phyloP scores from a whole-genome alignment of 2,329 filamentous ascomycete genomes.

The Pseudocercospora pini-densiflorae region DNA sequence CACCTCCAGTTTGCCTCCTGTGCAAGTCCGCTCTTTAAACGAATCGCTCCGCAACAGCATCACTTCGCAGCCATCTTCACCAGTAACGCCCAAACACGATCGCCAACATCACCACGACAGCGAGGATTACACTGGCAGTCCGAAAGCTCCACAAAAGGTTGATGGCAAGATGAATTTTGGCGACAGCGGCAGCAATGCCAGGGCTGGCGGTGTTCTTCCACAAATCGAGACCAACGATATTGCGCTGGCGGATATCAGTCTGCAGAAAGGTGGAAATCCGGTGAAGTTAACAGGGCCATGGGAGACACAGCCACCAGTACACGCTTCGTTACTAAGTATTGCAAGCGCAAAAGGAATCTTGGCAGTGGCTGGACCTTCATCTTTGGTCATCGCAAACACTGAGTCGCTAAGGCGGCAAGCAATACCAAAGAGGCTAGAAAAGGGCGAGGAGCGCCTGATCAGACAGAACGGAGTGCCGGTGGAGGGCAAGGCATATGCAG shows the following conservation, averaged over 20 bases:
- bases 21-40: conserved; percentile 25
- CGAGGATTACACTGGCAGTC: not conserved
- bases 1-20: conserved; percentile 20
- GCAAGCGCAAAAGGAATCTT: conserved; percentile 80
- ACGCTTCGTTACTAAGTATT: conserved; percentile 81
- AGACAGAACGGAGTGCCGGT: not conserved
- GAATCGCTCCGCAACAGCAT: conserved; percentile 16
- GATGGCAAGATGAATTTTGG: conserved; percentile 20
- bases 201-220: conserved; percentile 59
- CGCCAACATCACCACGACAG: conserved; percentile 10
- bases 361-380: conserved; percentile 84
- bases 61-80: conserved; percentile 1
- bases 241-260: conserved; percentile 69
- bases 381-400: conserved; percentile 75
- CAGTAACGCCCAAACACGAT: conserved; percentile 1
- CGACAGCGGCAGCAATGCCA: conserved; percentile 53
- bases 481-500: conserved; percentile 5
- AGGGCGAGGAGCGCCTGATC: conserved; percentile 8
- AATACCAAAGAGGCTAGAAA: conserved; percentile 17
- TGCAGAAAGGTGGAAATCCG: conserved; percentile 72
- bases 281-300: conserved; percentile 76
- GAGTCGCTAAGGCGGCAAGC: conserved; percentile 77
- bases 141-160: not conserved
- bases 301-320: conserved; percentile 73
- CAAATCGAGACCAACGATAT: conserved; percentile 80